Evolutionary conservation across 2,329 filamentous ascomycete species (phyloP), one percentile per base, ranked within the genome.

Genomic region (Colletotrichum truncatum): DNA sequence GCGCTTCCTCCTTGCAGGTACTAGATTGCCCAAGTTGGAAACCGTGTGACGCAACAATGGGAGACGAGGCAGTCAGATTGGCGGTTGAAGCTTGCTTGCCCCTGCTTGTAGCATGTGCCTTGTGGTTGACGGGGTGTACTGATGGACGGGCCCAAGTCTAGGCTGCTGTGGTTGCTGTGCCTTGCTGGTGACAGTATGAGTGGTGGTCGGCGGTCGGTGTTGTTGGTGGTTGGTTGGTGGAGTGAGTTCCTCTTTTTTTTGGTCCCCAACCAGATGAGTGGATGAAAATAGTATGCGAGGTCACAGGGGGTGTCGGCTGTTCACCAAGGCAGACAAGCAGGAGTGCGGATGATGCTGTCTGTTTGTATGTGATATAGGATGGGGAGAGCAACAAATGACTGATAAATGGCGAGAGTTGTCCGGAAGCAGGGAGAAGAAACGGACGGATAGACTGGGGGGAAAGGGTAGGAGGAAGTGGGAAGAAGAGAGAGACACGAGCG

Each of bases 21-120:
- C 39, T 41, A 48, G 56, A 60, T 41, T 48, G 61, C 52, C 61
- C 18, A 61, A 61, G 57, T 38, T 64, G 61, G 55, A 53, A 55
- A 39, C 36, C 46, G 48, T 39, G 58, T 66, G 63, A 66, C 58
- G 63, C 57, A 66, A 62, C 58, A n/a, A 36, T 30, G 49, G 28
- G 38, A 61, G 41, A 30, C 43, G 36, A 38, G n/a, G 41, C 51
- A 51, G 55, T 21, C 34, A 55, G 63, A 55, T 63, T 65, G 57
- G 63, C 26, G 28, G 39, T 23, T 38, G 30, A 12, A 28, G 26
- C 26, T 36, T 49, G 54, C 41, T 30, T 49, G 34, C 59, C 58
- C 55, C 56, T 60, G 62, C 56, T 43, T 46, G 53, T 39, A 56
- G 62, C 56, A 59, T 46, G 54, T 53, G 46, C 38, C 55, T 25